Evolutionary conservation across 1,284 basidiomycete species (phyloP), one percentile per base, ranked within the genome.

Genomic region (Fomitopsis palustris): DNA sequence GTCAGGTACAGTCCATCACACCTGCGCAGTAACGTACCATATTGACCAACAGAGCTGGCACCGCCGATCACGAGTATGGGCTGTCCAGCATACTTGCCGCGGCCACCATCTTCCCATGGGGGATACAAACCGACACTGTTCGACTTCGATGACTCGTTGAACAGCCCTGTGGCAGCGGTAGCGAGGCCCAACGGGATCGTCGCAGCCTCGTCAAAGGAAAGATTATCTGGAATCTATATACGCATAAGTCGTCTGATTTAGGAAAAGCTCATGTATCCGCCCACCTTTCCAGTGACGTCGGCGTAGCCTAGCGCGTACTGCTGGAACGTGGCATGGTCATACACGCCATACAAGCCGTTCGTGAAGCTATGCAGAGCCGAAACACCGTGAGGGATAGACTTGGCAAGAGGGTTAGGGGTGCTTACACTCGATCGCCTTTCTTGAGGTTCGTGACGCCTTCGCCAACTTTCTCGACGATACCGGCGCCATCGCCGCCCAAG

Each of bases 21-120:
- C n/a, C n/a, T n/a, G n/a, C n/a, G n/a, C n/a, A n/a, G n/a, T n/a
- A n/a, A 16, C 60, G 23, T 35, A 65, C 66, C 73, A 58, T 64
- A 70, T 60, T 72, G 67, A 4, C 75, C 75, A 25, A 76, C 72
- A 16, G 69, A 67, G 2, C 68, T 66, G 9, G 73, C 60, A 19
- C 75, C 76, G 17, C 74, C 74, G 61, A 76, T 62, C 38, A 77
- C 60, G 27, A 77, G 55, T 47, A 74, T 61, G 0, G 74, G 66
- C 57, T 67, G 64, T 14, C 63, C 65, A 1, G 67, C 59, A 57
- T 71, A 71, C 52, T 74, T 72, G 51, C 69, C 66, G 27, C 69
- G 60, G 3, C 71, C 69, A 54, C 59, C 66, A 4, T 58, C 62
- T 37, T 58, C 64, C 68, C 70, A 70, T 8, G 62, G 59, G 27